phyloP scores from a whole-genome alignment of 768 basidiomycete genomes.

The Psilocybe sp. region DNA sequence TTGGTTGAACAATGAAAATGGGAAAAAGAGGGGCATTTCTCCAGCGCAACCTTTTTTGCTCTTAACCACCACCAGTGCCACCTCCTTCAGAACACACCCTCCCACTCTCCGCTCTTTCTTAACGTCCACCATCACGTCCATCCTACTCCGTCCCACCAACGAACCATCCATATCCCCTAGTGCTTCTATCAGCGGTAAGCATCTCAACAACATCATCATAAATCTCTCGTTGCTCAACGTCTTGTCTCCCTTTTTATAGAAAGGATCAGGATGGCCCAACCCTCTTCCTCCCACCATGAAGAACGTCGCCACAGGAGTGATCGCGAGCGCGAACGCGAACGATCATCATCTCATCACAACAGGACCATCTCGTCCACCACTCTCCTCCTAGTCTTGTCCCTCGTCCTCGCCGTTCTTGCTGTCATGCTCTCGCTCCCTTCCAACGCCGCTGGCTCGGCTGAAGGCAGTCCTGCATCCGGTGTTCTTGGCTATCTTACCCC shows the following conservation, averaged over 20 bases:
- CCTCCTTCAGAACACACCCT: constrained; percentile 13
- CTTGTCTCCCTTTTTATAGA: constrained; percentile 6
- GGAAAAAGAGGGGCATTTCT: constrained; percentile 27
- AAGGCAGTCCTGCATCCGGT: constrained; percentile 40
- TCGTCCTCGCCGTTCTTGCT: constrained; percentile 84
- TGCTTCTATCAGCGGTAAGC: constrained; percentile 49
- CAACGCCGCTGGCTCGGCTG: constrained; percentile 26
- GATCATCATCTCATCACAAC: constrained; percentile 65
- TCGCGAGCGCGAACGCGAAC: constrained; percentile 54
- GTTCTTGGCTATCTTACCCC: constrained; percentile 76
- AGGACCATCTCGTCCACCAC: constrained; percentile 89
- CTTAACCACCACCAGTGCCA: constrained; percentile 22
- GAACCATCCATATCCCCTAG: constrained; percentile 77
- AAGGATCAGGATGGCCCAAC: constrained; percentile 82
- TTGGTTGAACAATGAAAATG: constrained; percentile 46
- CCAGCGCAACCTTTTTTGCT: constrained; percentile 21
- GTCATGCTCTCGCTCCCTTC: constrained; percentile 87
- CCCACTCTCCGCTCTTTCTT: constrained; percentile 1
- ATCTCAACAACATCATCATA: constrained; percentile 1
- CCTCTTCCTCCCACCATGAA: constrained; percentile 78
- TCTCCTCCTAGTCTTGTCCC: constrained; percentile 80
- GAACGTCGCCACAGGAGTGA: constrained; percentile 53
- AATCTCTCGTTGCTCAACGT: constrained; percentile 1
- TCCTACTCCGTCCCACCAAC: constrained; percentile 49
- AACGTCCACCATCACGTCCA: constrained; percentile 57